Percentiles rank a stretch among this genome's conserved stretches.
These are phyloP conservation scores for Colletotrichum ledebouriae DNA, from an alignment of 2,329 filamentous ascomycete species.

Conservation along the genomic window DNA sequence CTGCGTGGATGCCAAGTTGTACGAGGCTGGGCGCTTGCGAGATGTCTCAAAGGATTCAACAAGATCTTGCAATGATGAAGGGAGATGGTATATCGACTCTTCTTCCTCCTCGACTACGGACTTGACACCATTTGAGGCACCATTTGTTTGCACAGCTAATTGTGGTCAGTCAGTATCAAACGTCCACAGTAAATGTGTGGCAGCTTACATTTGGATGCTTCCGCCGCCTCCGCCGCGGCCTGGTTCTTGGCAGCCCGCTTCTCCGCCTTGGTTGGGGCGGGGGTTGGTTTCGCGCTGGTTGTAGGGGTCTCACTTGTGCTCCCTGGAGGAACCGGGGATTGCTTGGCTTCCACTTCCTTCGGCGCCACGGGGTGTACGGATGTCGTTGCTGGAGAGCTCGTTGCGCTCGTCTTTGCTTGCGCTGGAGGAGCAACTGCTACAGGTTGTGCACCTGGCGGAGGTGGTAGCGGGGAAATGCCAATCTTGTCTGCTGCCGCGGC, in stretches of 20 bases:
- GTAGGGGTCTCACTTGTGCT: slow-evolving; percentile 47
- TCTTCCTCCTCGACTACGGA: slow-evolving; percentile 67
- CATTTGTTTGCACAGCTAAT: slow-evolving; percentile 62
- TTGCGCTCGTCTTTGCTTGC: slow-evolving; percentile 67
- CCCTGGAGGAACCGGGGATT: slow-evolving; percentile 47
- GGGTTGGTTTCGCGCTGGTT: slow-evolving; percentile 47
- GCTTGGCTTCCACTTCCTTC: slow-evolving; percentile 53
- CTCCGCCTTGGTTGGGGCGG: slow-evolving; percentile 50
- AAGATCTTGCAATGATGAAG: slow-evolving; percentile 88
- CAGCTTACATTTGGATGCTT: slow-evolving; percentile 60
- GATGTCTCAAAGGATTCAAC: slow-evolving; percentile 91
- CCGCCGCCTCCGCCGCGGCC: slow-evolving; percentile 56
- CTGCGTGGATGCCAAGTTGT: slow-evolving; percentile 75
- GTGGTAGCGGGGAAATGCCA: slow-evolving; percentile 92
- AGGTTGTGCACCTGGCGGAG: slow-evolving; percentile 77
- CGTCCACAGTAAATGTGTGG: neutral
- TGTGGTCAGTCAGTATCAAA: slow-evolving; percentile 24
- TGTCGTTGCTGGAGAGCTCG: slow-evolving; percentile 66
- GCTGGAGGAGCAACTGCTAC: slow-evolving; percentile 57
- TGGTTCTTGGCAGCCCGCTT: slow-evolving; percentile 62
- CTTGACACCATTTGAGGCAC: slow-evolving; percentile 66
- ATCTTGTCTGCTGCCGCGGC: slow-evolving; percentile 90
- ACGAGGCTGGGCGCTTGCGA: slow-evolving; percentile 75
- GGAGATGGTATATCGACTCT: slow-evolving; percentile 93
- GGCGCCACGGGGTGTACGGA: slow-evolving; percentile 61